phyloP scores from a whole-genome alignment of 257 asterid genomes.

The Nicotiana knightiana region DNA sequence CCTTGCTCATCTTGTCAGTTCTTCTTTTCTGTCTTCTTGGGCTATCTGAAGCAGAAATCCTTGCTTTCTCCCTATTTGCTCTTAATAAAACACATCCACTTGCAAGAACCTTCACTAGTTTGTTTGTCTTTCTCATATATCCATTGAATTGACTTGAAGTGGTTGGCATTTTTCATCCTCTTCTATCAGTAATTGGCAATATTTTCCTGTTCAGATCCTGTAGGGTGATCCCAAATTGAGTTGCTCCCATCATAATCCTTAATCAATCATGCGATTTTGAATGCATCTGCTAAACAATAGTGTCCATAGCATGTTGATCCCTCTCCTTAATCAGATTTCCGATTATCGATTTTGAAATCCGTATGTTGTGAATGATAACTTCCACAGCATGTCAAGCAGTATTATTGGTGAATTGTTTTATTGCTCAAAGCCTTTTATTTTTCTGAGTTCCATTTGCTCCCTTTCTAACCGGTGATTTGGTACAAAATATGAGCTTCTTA shows the following conservation, averaged over 20 bases:
- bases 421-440: not conserved
- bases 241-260: not conserved
- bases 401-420: not conserved
- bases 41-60: not conserved
- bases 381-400: not conserved
- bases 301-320: not conserved
- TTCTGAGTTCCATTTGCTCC: not conserved
- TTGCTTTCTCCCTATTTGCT: not conserved
- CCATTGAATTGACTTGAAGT: not conserved
- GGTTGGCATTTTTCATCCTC: not conserved
- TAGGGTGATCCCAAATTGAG: not conserved
- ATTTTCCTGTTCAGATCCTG: not conserved
- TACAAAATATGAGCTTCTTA: not conserved
- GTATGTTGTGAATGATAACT: not conserved
- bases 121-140: not conserved
- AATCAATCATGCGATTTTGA: not conserved
- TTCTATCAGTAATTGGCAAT: not conserved
- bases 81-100: not conserved
- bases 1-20: constrained; percentile 1
- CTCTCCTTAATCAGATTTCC: not conserved
- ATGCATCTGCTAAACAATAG: not conserved
- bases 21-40: not conserved
- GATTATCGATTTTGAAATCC: not conserved
- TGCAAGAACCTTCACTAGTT: not conserved
- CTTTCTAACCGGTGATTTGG: not conserved